Evolutionary conservation across 768 basidiomycete species (phyloP), one percentile per base, ranked within the genome.

Genomic region (Suillus placidus): DNA sequence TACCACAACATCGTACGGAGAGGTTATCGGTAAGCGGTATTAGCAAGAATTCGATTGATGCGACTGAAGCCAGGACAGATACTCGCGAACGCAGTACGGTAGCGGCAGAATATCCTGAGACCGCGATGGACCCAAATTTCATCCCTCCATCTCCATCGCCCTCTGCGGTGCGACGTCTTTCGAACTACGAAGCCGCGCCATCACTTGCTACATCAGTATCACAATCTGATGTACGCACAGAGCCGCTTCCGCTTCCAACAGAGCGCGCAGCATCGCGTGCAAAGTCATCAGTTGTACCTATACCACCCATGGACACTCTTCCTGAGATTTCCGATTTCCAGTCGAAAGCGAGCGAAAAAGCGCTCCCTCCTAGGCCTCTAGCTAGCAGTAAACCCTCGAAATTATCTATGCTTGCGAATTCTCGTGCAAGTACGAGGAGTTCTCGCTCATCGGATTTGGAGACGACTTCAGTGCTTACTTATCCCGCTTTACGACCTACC

Each of bases 401-500:
- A 70, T 77, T 93, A 45, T 87, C 89, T 2, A 82, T 83, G 65
- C 78, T 93, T 23, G 90, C 91, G 13, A 88, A 84, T 69, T 89
- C 89, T 10, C 80, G 88, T 64, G 83, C 87, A 3, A 85, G 85
- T 63, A 81, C 81, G 35, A 72, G 80, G 54, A 86, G 84, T 69
- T 87, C 88, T 30, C 79, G 83, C 58, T 85, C 87, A 30, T 85
- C 84, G 3, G 84, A 83, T 65, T 65, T 85, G 51, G 79, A 85
- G 40, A 78, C 85, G 0, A 87, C 85, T 4, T 88, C 90, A 32
- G 81, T 90, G n/a, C 85, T 87, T 70, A 92, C 92, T 1, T 93
- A 88, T 71, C 88, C 91, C 30, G 82, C 72, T 20, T 80, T 92
- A 66, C 87, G 91, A 20, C 92, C 91, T n/a, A 83, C 88, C 34